A percentile compares a stretch with the other conserved stretches of the same genome.
Conservation (phyloP, 73 alveolate species). For the Paramecium pentaurelia region DNA sequence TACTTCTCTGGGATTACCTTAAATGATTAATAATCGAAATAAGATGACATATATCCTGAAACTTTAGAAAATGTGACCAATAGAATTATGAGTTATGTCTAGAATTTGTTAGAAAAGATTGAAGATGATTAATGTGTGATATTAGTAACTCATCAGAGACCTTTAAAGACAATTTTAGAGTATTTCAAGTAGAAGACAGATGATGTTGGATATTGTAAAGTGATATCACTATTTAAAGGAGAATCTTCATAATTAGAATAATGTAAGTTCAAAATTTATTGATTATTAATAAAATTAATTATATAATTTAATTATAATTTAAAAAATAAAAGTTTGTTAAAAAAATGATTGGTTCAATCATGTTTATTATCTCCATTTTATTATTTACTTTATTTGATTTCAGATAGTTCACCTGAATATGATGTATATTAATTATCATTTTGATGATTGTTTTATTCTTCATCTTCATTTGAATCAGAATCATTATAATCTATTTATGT, state of each 20-base stretch:
- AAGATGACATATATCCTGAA: neutral
- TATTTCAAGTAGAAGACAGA: neutral
- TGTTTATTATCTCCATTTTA: neutral
- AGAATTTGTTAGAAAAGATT: neutral
- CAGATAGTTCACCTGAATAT: neutral
- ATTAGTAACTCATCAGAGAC: slow-evolving; percentile 5
- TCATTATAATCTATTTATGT: neutral
- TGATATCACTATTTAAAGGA: neutral
- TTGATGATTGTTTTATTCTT: neutral
- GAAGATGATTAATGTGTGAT: neutral
- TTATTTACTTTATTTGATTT: neutral
- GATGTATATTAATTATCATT: neutral
- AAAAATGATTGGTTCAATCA: neutral
- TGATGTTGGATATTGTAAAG: slow-evolving; percentile 30
- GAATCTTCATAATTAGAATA: neutral
- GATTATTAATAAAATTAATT: neutral
- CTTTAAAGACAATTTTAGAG: slow-evolving; percentile 1
- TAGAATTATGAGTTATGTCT: neutral
- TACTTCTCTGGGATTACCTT: neutral
- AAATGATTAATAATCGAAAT: neutral
- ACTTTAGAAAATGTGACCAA: neutral
- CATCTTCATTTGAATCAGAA: neutral
- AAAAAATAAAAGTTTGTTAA: neutral
- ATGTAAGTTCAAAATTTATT: neutral
- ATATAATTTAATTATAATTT: no score